Conservation (phyloP, 2,329 filamentous ascomycete species). For the Verticillium zaregamsianum region DNA sequence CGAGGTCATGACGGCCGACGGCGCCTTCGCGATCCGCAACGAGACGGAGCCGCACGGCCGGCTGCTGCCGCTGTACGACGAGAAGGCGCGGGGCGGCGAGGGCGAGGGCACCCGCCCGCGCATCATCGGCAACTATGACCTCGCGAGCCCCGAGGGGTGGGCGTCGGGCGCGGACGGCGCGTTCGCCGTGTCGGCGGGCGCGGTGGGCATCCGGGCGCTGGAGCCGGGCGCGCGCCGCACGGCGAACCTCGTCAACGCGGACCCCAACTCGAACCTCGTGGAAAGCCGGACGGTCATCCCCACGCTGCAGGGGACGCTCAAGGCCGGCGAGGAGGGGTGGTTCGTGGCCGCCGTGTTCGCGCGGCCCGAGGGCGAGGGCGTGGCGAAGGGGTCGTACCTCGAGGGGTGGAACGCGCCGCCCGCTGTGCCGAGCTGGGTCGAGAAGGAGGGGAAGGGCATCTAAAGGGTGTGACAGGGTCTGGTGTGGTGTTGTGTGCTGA, state of each 20-base stretch:
- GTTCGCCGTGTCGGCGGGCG: slow-evolving; percentile 46
- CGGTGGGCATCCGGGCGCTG: slow-evolving; percentile 51
- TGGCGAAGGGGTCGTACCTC: slow-evolving; percentile 49
- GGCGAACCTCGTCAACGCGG: slow-evolving; percentile 68
- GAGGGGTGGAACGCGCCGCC: slow-evolving; percentile 59
- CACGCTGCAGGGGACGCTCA: slow-evolving; percentile 59
- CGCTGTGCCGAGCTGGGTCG: slow-evolving; percentile 56
- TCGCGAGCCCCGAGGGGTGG: slow-evolving; percentile 49
- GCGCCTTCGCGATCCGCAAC: slow-evolving; percentile 66
- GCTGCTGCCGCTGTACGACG: slow-evolving; percentile 46
- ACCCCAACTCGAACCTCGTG: slow-evolving; percentile 75
- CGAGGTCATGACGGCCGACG: slow-evolving; percentile 67
- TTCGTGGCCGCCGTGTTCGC: slow-evolving; percentile 70
- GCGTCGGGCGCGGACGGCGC: slow-evolving; percentile 45
- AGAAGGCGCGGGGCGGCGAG: slow-evolving; percentile 16
- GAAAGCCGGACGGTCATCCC: slow-evolving; percentile 70
- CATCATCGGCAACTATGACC: slow-evolving; percentile 59
- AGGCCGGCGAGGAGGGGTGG: slow-evolving; percentile 55
- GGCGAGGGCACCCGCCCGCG: slow-evolving; percentile 49
- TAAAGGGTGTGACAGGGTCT: neutral
- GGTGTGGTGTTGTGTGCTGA: neutral
- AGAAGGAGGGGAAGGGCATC: slow-evolving; percentile 39
- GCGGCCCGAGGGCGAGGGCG: slow-evolving; percentile 52
- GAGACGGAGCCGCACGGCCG: slow-evolving; percentile 42
- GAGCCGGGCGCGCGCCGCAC: slow-evolving; percentile 44